Evolutionary conservation across 495 filamentous ascomycete genomes (phyloP).

Genomic region (Penicillium lagena): DNA sequence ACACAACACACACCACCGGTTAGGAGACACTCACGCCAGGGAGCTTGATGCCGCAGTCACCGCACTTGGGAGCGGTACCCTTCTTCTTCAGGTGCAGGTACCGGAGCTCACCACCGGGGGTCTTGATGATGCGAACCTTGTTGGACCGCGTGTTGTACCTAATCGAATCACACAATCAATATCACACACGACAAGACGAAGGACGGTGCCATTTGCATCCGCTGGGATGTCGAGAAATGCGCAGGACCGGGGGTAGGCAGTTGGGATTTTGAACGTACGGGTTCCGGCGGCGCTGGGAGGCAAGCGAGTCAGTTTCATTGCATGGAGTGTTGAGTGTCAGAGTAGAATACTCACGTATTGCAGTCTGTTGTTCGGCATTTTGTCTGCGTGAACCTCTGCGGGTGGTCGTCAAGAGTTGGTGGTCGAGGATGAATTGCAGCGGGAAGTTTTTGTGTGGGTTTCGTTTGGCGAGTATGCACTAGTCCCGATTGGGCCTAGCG

Average conservation of each 20-base stretch:
- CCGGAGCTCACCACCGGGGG: conserved; percentile 87
- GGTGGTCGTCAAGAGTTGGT: conserved; percentile 31
- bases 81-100: conserved; percentile 99
- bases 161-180: conserved; percentile 31
- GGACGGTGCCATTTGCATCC: no score
- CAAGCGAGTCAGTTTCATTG: conserved; percentile 17
- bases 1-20: conserved; percentile 10
- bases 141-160: conserved; percentile 97
- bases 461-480: conserved; percentile 43
- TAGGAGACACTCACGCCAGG: conserved; percentile 69
- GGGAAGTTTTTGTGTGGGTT: conserved; percentile 41
- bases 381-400: conserved; percentile 43
- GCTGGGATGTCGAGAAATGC: conserved; percentile 9
- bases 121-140: conserved; percentile 93
- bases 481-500: conserved; percentile 25
- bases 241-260: not conserved
- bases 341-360: conserved; percentile 56
- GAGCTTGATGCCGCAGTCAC: conserved; percentile 95
- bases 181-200: conserved; percentile 9
- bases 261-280: conserved; percentile 59
- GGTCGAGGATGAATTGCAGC: no score
- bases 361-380: conserved; percentile 65
- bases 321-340: not conserved
- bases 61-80: conserved; percentile 93
- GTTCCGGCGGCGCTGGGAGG: conserved; percentile 71